Evolutionary conservation across 73 alveolate species (phyloP), one percentile per base, ranked within the genome.

Genomic region (Blepharisma stoltei): DNA sequence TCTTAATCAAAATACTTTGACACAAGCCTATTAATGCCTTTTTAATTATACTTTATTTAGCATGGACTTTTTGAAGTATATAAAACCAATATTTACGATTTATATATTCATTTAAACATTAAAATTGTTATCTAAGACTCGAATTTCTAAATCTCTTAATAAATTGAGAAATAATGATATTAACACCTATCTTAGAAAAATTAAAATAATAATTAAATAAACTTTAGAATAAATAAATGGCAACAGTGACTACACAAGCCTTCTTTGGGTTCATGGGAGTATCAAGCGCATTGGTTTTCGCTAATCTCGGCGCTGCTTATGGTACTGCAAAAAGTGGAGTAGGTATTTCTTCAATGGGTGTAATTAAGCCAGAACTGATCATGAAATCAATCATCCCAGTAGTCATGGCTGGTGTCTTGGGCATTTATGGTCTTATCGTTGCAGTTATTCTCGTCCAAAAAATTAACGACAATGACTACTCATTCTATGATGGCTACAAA

Each of bases 231-330:
- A 38, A 7, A 54, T 27, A 71, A 45, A 47, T 23, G 50, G 48
- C 54, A 21, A 82, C 78, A 52, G 45, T 32, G n/a, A 45, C 71
- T 5, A 86, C 85, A 20, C 85, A 91, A 20, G 53, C 92, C 25
- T 94, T 94, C 97, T 96, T 86, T 87, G 98, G 99, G 67, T 95
- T 82, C 86, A 87, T 94, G 87, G 99, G 99, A 54, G 97, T 97
- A 43, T 91, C 99, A 45, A 75, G 94, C 65, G 97, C 98, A 27
- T 78, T 92, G 83, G 92, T 88, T 52, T 88, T 93, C 85, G 97
- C 99, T 71, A 93, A 90, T 83, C 78, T 90, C 48, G 97, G 97
- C 14, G 95, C 97, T 6, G 93, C 95, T 25, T 85, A 85, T 65
- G 94, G 92, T 48, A 83, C 89, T 48, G 88, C 85, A 18, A 94